Evolutionary conservation across 1,139 yeast species (phyloP).

Genomic region (Debaryomyces coudertii): DNA sequence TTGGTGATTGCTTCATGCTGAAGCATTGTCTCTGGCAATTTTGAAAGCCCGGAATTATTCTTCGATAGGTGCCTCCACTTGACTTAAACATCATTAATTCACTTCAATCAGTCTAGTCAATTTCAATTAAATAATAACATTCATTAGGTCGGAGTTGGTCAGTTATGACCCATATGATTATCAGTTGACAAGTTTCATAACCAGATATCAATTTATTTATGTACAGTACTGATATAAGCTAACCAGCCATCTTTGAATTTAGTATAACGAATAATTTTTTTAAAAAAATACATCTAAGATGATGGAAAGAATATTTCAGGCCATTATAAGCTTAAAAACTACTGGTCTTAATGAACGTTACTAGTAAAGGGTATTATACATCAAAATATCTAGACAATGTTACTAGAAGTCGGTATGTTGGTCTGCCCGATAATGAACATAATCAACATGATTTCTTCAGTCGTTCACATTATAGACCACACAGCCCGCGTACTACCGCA

Average conservation of each 20-base stretch:
- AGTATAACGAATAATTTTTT: neutral
- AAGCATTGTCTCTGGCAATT: neutral
- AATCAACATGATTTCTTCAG: neutral
- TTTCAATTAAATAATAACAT: neutral
- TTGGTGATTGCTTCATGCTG: conserved; percentile 13
- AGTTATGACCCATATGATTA: neutral
- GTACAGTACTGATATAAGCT: conserved; percentile 6
- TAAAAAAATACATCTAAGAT: neutral
- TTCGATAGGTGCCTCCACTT: neutral
- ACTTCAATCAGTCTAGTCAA: neutral
- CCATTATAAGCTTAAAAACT: neutral
- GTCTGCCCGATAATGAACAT: conserved; percentile 1
- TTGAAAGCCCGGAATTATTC: conserved; percentile 11
- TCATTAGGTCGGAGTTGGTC: neutral
- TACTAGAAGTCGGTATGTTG: conserved; percentile 3
- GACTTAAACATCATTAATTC: neutral
- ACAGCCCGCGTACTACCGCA: conserved; percentile 2
- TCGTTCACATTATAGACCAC: neutral
- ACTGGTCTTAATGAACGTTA: conserved; percentile 27
- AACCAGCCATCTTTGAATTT: conserved; percentile 10
- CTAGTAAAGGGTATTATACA: conserved; percentile 33
- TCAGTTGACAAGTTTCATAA: neutral
- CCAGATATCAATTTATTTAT: neutral
- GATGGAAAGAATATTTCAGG: neutral
- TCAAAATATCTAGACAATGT: conserved; percentile 26